These are phyloP conservation scores for Komagataella mondaviorum DNA, from an alignment of 805 yeast species.

Conservation along the genomic window DNA sequence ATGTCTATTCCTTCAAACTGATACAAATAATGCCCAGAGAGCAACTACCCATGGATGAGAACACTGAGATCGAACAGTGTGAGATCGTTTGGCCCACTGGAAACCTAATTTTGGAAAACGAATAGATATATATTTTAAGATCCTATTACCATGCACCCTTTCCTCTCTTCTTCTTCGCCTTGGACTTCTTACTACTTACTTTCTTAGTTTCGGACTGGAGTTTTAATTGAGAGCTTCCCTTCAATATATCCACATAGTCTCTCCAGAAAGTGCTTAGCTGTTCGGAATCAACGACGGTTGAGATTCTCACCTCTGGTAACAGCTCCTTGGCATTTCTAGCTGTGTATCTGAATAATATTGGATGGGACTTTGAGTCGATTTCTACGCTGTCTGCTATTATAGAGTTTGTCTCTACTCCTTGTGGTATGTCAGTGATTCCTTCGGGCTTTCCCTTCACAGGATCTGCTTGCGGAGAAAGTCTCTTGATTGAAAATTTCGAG, in stretches of 20 bases:
- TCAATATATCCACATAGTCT: background rate
- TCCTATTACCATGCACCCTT: background rate
- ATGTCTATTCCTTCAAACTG: constrained; percentile 34
- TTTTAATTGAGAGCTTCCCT: background rate
- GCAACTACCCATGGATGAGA: constrained; percentile 20
- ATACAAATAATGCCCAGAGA: constrained; percentile 45
- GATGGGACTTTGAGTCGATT: background rate
- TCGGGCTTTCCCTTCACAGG: background rate
- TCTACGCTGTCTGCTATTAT: background rate
- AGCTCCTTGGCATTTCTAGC: background rate
- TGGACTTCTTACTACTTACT: background rate
- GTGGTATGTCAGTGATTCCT: background rate
- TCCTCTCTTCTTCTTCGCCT: background rate
- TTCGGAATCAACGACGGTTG: background rate
- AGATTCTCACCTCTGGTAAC: background rate
- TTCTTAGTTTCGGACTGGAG: background rate
- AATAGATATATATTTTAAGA: background rate
- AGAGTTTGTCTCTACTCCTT: background rate
- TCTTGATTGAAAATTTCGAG: background rate
- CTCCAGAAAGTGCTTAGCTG: background rate
- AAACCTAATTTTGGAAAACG: constrained; percentile 24
- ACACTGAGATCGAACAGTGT: constrained; percentile 24
- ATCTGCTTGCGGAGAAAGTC: background rate
- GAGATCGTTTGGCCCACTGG: constrained; percentile 50
- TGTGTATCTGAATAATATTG: background rate